Evolutionary conservation across 495 filamentous ascomycete genomes (phyloP), one percentile per base, ranked within the genome.

Genomic region (Pyronema omphalodes): DNA sequence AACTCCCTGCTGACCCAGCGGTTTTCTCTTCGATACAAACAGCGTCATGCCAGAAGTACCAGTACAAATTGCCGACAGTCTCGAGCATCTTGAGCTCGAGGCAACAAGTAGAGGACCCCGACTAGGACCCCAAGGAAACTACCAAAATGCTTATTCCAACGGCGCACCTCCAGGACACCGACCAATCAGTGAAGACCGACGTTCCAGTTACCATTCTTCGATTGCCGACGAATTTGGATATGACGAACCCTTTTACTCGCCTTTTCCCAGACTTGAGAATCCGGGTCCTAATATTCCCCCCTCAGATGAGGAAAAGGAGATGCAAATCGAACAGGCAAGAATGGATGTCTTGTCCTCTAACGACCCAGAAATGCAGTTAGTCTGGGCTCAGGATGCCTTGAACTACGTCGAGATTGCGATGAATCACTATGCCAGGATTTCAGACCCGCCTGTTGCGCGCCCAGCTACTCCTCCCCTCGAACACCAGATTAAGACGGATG

Each of bases 291-390:
- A 95, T 66, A 86, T 98, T 7, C 93, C 91, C 12, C 86, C 86
- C 1, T 87, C 86, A 57, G 88, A 94, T 69, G 89, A 95, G 58
- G 86, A 96, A 67, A 84, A 89, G 63, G 91, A 94, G 64, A 78
- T 80, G 12, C 86, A 81, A 50, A 70, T 98, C 36, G 87, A 91
- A 66, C 78, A 78, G 64, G 86, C 86, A 40, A 81, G 91, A 39
- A 67, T 80, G 54, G 74, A 82, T 43, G 88, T 98, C 15, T 72
- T 98, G 56, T 87, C 86, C 58, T 95, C 91, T 36, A 88, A 93
- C 58, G 88, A 98, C 64, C 87, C 89, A 36, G 83, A 93, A 55
- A 89, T 94, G 82, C 91, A 98, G 73, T 71, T 98, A 55, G 82
- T 84, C 35, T 98, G 91, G 91, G 91, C 93, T 40, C 82, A 93